Base-by-base conservation (phyloP, 805 yeast genomes). In the Yamadazyma phyllophila region DNA sequence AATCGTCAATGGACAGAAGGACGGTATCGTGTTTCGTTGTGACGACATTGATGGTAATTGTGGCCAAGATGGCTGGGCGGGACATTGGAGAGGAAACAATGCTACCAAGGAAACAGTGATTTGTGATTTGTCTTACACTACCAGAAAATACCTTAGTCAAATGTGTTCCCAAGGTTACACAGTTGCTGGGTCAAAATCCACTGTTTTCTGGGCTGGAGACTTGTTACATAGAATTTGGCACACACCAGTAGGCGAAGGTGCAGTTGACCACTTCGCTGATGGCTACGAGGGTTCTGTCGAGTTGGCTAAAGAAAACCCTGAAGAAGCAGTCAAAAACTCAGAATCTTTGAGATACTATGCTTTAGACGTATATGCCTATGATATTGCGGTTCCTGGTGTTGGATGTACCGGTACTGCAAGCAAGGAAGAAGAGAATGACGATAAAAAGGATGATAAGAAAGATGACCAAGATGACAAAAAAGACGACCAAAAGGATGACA, bases 11-110 rank as follows among this genome's bases (percentile, higher is more conserved):
- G 39, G 26, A 36, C 63, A 64, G 29, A 59, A 65, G 20, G 57
- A 58, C 15, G 64, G 63, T 32, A 55, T 61, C 15, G 41, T 67
- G 11, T 62, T 65, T 53, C 58, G 75, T 39, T 71, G 75, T 60
- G 76, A 70, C 48, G 69, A 69, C 46, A 50, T 58, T 12, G 74
- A 69, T 48, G 69, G 67, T 4, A 52, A 57, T 42, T 71, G 75
- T 56, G 46, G 60, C 20, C 51, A 57, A 16, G 61, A 55, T 24
- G 61, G 63, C 26, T 69, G 65, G 58, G 71, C 74, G 6, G 74
- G 75, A 24, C 67, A 69, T 36, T 67, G 68, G 61, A 61, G 74
- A 50, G 67, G 61, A 17, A 55, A 54, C 15, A 62, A 62, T 41
- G 65, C 60, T 17, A 53, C 65, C 9, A 59, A 62, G 40, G 73